These are phyloP conservation scores for Metschnikowia gelsemii DNA, from an alignment of 805 yeast genomes.

Conservation along the genomic window DNA sequence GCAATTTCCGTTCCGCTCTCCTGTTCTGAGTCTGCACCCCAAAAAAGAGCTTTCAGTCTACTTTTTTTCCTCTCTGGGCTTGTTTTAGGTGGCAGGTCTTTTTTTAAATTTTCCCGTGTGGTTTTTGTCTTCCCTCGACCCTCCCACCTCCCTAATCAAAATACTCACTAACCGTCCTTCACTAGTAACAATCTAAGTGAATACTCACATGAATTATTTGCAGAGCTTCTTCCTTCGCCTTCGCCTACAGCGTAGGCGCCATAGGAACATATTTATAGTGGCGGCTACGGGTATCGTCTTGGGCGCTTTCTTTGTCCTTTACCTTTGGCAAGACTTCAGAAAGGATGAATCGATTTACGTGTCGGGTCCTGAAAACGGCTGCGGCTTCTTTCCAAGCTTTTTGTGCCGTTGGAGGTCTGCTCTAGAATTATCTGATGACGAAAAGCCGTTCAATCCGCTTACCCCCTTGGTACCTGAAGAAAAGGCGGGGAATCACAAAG, in stretches of 20 bases:
- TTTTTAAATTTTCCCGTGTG: too few species aligned
- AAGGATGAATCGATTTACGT: slow-evolving; percentile 8
- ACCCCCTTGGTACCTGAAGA: background rate
- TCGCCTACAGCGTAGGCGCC: slow-evolving; percentile 20
- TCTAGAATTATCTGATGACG: background rate
- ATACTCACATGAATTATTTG: slow-evolving; percentile 11
- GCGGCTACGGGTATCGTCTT: slow-evolving; percentile 11
- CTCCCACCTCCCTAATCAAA: too few species aligned
- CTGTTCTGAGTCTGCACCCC: background rate
- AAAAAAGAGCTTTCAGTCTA: too few species aligned
- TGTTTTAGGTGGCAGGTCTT: too few species aligned
- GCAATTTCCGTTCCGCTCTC: slow-evolving; percentile 3
- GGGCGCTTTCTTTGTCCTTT: slow-evolving; percentile 8
- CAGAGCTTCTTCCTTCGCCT: slow-evolving; percentile 12
- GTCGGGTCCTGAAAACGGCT: slow-evolving; percentile 3
- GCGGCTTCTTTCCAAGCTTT: slow-evolving; percentile 15
- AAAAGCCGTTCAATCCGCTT: slow-evolving; percentile 7
- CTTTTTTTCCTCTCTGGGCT: too few species aligned
- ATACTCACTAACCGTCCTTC: too few species aligned
- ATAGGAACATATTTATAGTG: slow-evolving; percentile 9
- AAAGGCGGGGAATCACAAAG: background rate
- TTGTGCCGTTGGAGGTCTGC: slow-evolving; percentile 9
- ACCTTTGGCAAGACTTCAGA: slow-evolving; percentile 9
- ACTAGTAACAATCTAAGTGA: background rate
- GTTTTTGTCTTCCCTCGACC: too few species aligned